Evolutionary conservation across 139 green algal genomes (phyloP).

Genomic region (Auxenochlorella protothecoides): DNA sequence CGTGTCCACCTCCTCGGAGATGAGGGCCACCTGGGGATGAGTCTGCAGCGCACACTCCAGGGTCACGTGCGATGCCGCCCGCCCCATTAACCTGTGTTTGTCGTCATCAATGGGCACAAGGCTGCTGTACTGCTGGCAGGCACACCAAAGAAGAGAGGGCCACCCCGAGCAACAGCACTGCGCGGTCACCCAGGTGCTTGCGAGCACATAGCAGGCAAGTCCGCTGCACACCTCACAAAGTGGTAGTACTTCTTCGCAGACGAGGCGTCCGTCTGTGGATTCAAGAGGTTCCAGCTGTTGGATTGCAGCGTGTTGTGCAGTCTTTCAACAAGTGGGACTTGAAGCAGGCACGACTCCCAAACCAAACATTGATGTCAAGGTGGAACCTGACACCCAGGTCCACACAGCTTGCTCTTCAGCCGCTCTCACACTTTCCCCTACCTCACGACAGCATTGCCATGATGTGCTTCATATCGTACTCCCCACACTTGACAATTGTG

Average conservation of each 20-base stretch:
- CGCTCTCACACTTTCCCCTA: too few relatives aligned
- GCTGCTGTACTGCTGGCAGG: not conserved
- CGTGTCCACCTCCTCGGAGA: constrained; percentile 42
- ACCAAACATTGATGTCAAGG: too few relatives aligned
- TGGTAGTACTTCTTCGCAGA: constrained; percentile 55
- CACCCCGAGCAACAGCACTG: not conserved
- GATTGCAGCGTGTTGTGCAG: too few relatives aligned
- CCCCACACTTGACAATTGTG: too few relatives aligned
- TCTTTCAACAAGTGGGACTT: too few relatives aligned
- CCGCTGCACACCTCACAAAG: constrained; percentile 34
- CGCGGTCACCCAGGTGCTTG: not conserved
- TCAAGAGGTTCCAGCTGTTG: too few relatives aligned
- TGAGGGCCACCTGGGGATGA: constrained; percentile 46
- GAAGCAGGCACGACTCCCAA: too few relatives aligned
- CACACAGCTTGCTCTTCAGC: too few relatives aligned
- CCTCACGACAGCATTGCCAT: too few relatives aligned
- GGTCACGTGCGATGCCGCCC: constrained; percentile 48
- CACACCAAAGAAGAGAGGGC: not conserved
- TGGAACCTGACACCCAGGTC: too few relatives aligned
- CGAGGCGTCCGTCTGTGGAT: constrained; percentile 16
- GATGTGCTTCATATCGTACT: too few relatives aligned
- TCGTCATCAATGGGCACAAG: too few relatives aligned
- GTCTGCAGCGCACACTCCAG: constrained; percentile 58
- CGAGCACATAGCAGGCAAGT: not conserved
- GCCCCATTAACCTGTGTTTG: constrained; percentile 37